A percentile compares a stretch with the other conserved stretches of the same genome.
Evolutionary conservation across 768 basidiomycete genomes (phyloP).

Genomic region (Jaapia argillacea): DNA sequence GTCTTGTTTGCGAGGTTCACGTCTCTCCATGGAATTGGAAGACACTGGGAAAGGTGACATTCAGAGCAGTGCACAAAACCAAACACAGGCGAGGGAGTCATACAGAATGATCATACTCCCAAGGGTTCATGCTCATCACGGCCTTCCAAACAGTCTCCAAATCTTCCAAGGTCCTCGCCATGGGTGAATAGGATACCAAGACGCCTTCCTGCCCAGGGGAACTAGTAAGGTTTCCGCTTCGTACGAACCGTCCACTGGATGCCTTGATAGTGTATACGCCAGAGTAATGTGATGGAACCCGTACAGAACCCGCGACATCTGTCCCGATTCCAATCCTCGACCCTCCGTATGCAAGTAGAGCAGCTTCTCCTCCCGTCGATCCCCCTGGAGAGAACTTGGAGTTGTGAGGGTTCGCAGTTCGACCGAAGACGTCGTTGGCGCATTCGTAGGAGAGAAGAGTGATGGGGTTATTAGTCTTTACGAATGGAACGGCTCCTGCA

Average conservation of each 20-base stretch:
- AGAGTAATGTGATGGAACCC: conserved; percentile 57
- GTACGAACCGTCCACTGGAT: conserved; percentile 47
- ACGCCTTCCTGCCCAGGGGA: conserved; percentile 50
- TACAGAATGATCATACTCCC: conserved; percentile 52
- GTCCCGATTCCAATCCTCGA: conserved; percentile 46
- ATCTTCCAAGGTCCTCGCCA: conserved; percentile 53
- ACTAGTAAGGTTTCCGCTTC: conserved; percentile 33
- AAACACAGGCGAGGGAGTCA: conserved; percentile 4
- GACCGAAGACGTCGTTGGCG: conserved; percentile 31
- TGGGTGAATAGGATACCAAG: conserved; percentile 43
- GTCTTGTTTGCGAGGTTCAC: conserved; percentile 36
- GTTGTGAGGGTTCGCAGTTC: conserved; percentile 39
- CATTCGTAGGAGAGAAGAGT: conserved; percentile 31
- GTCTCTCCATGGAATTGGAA: conserved; percentile 24
- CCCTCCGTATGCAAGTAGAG: conserved; percentile 36
- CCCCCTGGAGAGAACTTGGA: conserved; percentile 30
- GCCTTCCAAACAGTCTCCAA: conserved; percentile 58
- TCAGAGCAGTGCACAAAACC: not conserved
- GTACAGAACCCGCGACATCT: conserved; percentile 61
- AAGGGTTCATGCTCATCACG: conserved; percentile 49
- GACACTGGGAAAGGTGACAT: conserved; percentile 12
- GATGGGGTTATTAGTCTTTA: conserved; percentile 34
- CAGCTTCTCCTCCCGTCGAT: conserved; percentile 41
- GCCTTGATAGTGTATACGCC: conserved; percentile 54
- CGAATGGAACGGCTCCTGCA: conserved; percentile 15